A percentile compares a stretch with the other conserved stretches of the same genome.
Conservation (phyloP, 805 yeast species). For the Candida argentea region DNA sequence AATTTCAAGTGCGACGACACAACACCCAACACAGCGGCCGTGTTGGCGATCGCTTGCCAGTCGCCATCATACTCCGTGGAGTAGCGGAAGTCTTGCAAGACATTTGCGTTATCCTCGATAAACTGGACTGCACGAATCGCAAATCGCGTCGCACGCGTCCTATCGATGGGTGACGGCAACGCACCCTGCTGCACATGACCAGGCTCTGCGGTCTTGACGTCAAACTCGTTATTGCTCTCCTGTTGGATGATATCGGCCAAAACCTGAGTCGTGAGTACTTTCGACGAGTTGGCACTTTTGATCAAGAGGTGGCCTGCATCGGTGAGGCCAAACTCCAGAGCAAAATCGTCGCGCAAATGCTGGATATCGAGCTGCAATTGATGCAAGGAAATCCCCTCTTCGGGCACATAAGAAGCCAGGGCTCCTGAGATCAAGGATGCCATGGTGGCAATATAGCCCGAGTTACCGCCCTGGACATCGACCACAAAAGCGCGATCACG, state of each 20-base stretch:
- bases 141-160: slow-evolving; percentile 80
- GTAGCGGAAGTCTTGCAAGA: slow-evolving; percentile 14
- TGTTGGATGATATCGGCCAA: slow-evolving; percentile 77
- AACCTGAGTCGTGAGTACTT: slow-evolving; percentile 70
- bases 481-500: slow-evolving; percentile 92
- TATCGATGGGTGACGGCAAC: slow-evolving; percentile 87
- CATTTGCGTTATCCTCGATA: slow-evolving; percentile 46
- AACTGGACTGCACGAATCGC: slow-evolving; percentile 86
- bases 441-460: slow-evolving; percentile 86
- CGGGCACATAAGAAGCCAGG: slow-evolving; percentile 85
- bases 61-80: slow-evolving; percentile 23
- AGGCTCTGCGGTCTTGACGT: slow-evolving; percentile 90
- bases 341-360: slow-evolving; percentile 56
- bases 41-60: slow-evolving; percentile 19
- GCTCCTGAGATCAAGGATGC: slow-evolving; percentile 87
- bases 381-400: slow-evolving; percentile 58
- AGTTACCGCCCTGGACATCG: slow-evolving; percentile 97
- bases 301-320: slow-evolving; percentile 80
- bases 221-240: slow-evolving; percentile 69
- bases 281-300: slow-evolving; percentile 75
- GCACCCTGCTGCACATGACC: slow-evolving; percentile 99
- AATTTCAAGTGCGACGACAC: slow-evolving; percentile 63
- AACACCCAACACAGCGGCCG: slow-evolving; percentile 42
- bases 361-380: slow-evolving; percentile 70
- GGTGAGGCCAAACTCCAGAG: slow-evolving; percentile 65